A percentile compares a stretch with the other conserved stretches of the same genome.
Evolutionary conservation across 495 filamentous ascomycete species (phyloP).

Genomic region (Lasiosphaeria miniovina): DNA sequence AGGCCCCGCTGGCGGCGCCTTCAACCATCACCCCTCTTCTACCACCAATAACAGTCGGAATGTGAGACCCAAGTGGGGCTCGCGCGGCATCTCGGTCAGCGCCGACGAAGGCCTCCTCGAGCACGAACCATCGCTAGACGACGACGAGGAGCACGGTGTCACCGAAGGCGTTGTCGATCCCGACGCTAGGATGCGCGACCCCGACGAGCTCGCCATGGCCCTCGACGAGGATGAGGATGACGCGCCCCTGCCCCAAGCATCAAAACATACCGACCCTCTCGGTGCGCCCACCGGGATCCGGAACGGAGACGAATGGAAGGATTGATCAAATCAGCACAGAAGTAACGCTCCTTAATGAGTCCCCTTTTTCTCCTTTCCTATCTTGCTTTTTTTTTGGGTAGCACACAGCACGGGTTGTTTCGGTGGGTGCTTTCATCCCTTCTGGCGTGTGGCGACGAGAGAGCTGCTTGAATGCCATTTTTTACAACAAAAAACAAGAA

Average conservation of each 20-base stretch:
- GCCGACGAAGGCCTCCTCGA: conserved; percentile 72
- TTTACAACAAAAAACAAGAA: too few relatives aligned
- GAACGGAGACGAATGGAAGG: conserved; percentile 43
- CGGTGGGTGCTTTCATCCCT: too few relatives aligned
- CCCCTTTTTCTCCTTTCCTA: too few relatives aligned
- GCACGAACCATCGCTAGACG: conserved; percentile 33
- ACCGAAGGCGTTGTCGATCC: conserved; percentile 40
- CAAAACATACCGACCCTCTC: conserved; percentile 8
- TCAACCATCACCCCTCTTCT: conserved; percentile 7
- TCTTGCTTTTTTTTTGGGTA: too few relatives aligned
- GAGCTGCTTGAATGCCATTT: too few relatives aligned
- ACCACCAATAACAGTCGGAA: conserved; percentile 17
- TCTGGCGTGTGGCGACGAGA: too few relatives aligned
- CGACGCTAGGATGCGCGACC: conserved; percentile 56
- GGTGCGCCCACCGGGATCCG: conserved; percentile 31
- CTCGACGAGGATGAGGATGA: conserved; percentile 49
- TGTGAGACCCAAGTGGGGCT: conserved; percentile 62
- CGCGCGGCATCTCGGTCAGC: conserved; percentile 72
- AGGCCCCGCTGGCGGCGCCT: conserved; percentile 38
- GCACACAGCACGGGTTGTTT: too few relatives aligned
- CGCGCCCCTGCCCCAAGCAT: background rate
- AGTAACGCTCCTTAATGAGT: too few relatives aligned
- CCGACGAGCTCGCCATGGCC: conserved; percentile 52
- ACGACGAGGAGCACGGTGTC: conserved; percentile 30
- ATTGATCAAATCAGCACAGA: conserved; percentile 15